Percentiles rank a stretch among this genome's conserved stretches.
Conservation (phyloP, 2,329 filamentous ascomycete genomes). For the Orbilia ellipsospora region DNA sequence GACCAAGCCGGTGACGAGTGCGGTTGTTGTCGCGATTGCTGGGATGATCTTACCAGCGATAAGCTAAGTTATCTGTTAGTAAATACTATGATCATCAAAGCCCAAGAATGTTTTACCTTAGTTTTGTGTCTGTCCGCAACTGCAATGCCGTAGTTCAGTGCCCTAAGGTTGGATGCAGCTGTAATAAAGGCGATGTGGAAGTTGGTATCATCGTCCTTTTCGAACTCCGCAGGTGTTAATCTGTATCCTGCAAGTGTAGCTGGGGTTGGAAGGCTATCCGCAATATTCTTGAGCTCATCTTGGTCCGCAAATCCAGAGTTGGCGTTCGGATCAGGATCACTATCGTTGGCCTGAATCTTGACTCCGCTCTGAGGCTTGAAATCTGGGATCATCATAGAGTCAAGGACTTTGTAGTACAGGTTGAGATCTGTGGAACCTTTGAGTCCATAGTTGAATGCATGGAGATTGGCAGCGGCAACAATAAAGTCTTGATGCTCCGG, state of each 20-base stretch:
- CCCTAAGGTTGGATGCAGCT: conserved; percentile 92
- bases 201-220: conserved; percentile 98
- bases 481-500: conserved; percentile 88
- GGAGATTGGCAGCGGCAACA: conserved; percentile 86
- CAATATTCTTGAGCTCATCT: conserved; percentile 78
- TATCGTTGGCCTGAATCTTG: conserved; percentile 97
- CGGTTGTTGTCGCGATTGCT: conserved; percentile 96
- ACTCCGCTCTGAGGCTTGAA: conserved; percentile 89
- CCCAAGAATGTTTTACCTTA: conserved; percentile 70
- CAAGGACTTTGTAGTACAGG: conserved; percentile 81
- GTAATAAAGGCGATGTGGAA: conserved; percentile 99
- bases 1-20: conserved; percentile 92
- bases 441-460: conserved; percentile 98
- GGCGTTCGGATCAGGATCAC: conserved; percentile 90
- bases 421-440: conserved; percentile 79
- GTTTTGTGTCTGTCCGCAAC: conserved; percentile 95
- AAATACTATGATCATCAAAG: not conserved
- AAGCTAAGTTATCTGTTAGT: conserved; percentile 63
- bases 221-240: conserved; percentile 91
- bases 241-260: conserved; percentile 88
- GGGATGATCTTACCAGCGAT: conserved; percentile 99
- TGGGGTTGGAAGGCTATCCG: conserved; percentile 77
- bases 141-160: conserved; percentile 97
- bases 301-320: conserved; percentile 74
- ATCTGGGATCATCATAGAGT: conserved; percentile 94